Percentiles rank a stretch among this genome's conserved stretches.
Evolutionary conservation across 257 asterid species (phyloP).

Genomic region (Solanum pimpinellifolium): DNA sequence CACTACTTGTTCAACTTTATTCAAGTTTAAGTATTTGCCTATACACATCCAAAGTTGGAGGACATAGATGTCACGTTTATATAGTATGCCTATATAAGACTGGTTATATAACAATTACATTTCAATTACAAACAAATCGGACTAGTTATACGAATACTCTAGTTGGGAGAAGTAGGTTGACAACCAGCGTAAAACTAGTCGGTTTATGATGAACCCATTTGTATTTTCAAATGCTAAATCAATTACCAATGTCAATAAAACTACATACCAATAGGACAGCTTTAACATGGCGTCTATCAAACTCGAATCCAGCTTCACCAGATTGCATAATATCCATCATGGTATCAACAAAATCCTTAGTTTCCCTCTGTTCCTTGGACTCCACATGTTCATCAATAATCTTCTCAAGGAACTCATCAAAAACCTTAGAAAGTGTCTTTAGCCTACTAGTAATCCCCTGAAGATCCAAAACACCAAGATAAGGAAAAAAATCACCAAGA

Average conservation of each 20-base stretch:
- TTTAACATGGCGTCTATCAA: slow-evolving; percentile 5
- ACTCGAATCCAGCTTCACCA: slow-evolving; percentile 2
- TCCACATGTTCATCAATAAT: slow-evolving; percentile 1
- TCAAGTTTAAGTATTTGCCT: too few relatives aligned
- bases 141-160: neutral
- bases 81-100: neutral
- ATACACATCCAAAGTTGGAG: neutral
- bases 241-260: neutral
- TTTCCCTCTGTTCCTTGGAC: neutral
- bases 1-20: neutral
- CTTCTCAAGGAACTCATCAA: slow-evolving; percentile 1
- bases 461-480: slow-evolving; percentile 8
- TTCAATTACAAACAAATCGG: neutral
- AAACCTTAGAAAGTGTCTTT: neutral
- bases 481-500: slow-evolving; percentile 11
- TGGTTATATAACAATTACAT: neutral
- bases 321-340: slow-evolving; percentile 10
- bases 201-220: neutral
- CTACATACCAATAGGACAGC: slow-evolving; percentile 8
- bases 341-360: slow-evolving; percentile 8
- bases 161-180: neutral
- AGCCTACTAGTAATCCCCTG: slow-evolving; percentile 6
- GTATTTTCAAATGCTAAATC: neutral
- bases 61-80: too few relatives aligned
- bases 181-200: neutral